phyloP scores from a whole-genome alignment of 768 basidiomycete genomes.

The Pleurotus sapidus region DNA sequence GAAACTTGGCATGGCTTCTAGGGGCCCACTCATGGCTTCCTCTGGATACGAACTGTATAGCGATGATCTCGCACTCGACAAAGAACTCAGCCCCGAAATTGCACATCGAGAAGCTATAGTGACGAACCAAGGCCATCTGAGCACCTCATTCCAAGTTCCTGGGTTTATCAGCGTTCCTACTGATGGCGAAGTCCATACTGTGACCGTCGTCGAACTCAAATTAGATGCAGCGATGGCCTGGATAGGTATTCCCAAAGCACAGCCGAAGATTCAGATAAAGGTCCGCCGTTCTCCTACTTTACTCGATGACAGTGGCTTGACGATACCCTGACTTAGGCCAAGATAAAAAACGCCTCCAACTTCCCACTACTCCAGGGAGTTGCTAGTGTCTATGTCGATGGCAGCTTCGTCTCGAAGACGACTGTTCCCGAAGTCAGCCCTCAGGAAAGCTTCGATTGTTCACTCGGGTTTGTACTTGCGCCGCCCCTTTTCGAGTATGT shows the following conservation, averaged over 20 bases:
- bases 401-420: slow-evolving; percentile 24
- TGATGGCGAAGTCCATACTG: slow-evolving; percentile 35
- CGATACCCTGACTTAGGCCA: slow-evolving; percentile 16
- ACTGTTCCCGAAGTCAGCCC: slow-evolving; percentile 22
- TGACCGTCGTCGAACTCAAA: slow-evolving; percentile 17
- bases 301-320: background rate
- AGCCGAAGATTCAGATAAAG: slow-evolving; percentile 18
- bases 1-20: background rate
- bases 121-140: slow-evolving; percentile 22
- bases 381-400: slow-evolving; percentile 26
- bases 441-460: slow-evolving; percentile 27
- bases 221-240: background rate
- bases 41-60: background rate
- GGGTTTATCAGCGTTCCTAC: slow-evolving; percentile 41
- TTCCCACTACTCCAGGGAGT: slow-evolving; percentile 20
- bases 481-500: slow-evolving; percentile 29
- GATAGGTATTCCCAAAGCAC: slow-evolving; percentile 1
- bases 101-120: background rate
- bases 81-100: background rate
- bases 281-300: background rate
- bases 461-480: slow-evolving; percentile 21
- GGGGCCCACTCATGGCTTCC: background rate
- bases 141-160: slow-evolving; percentile 38
- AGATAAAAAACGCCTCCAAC: slow-evolving; percentile 24
- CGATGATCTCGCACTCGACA: background rate